Evolutionary conservation across 768 basidiomycete species (phyloP), one percentile per base, ranked within the genome.

Genomic region (Trametes villosa): DNA sequence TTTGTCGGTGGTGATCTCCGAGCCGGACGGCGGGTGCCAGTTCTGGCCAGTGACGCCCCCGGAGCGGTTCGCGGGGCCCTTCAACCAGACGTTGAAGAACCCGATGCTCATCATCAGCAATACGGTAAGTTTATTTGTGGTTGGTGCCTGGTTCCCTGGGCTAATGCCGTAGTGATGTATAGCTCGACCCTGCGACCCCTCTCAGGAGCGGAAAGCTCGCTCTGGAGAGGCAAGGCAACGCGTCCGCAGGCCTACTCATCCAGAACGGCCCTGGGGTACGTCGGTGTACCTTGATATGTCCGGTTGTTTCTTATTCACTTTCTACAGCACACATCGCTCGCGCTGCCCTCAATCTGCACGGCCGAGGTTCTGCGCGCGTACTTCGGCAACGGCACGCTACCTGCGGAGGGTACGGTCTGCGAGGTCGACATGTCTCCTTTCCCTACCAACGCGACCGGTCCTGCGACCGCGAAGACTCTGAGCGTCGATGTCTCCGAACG

Each of bases 181-280:
- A 65, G 63, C 62, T 59, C 12, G 66, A 75, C 57, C 72, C 72
- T 4, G 70, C 72, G 13, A 75, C 74, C 9, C 71, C 74, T 9
- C 55, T 72, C n/a, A 41, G 49, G 12, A 74, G 68, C 57, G 74
- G 69, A 12, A 46, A 60, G 45, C 30, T 54, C 0, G 70, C 72
- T 6, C 62, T 68, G 20, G 54, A 64, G 41, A 53, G 67, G 17
- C 65, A 72, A 30, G 54, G 50, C 9, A 61, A 62, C 30, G 27
- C 67, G 24, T 71, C 70, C 5, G 63, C 42, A 22, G 17, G 20
- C 42, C 26, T 47, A 12, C 45, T 47, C 6, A 17, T 47, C 11
- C 45, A 47, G 20, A 22, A 47, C 45, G 45, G 45, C 27, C 45
- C 45, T 13, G 45, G 45, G 24, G 45, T 47, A 17, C 27, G 45